Conservation (phyloP, 2,329 filamentous ascomycete genomes). For the Dryadomyces sulphureus region DNA sequence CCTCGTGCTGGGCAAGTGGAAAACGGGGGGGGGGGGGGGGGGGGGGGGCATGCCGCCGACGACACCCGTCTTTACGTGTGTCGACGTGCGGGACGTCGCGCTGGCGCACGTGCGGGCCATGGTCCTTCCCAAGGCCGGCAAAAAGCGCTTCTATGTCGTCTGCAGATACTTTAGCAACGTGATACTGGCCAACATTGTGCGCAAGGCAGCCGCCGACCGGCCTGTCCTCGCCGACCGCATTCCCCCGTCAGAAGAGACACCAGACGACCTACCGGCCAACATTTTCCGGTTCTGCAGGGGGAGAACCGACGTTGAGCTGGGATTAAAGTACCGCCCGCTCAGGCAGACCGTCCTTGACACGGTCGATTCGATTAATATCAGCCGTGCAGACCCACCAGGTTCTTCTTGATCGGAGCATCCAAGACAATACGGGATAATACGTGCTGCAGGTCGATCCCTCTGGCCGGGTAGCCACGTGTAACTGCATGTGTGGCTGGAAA, state of each 20-base stretch:
- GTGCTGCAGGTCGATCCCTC: too few species aligned
- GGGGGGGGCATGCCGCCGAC: conserved; percentile 46
- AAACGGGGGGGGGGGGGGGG: conserved; percentile 14
- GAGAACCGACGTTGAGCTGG: conserved; percentile 38
- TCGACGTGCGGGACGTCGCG: conserved; percentile 47
- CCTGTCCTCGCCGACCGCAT: conserved; percentile 33
- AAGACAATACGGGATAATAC: too few species aligned
- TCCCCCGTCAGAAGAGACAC: conserved; percentile 16
- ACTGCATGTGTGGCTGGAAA: too few species aligned
- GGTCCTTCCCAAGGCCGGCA: conserved; percentile 38
- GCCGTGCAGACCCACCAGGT: too few species aligned
- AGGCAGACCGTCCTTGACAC: conserved; percentile 46
- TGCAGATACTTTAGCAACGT: conserved; percentile 47
- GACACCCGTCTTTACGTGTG: conserved; percentile 40
- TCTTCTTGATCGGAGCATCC: too few species aligned
- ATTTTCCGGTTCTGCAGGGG: conserved; percentile 42
- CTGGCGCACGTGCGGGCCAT: conserved; percentile 46
- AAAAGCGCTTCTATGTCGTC: conserved; percentile 49
- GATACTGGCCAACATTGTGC: conserved; percentile 39
- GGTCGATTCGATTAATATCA: conserved; percentile 29
- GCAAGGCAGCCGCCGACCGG: conserved; percentile 25
- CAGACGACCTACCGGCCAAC: conserved; percentile 27
- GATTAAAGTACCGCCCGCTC: conserved; percentile 41
- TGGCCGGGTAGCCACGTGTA: too few species aligned
- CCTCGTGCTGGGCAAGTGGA: conserved; percentile 44